Evolutionary conservation across 768 basidiomycete genomes (phyloP).

Genomic region (Agaricus blazei): DNA sequence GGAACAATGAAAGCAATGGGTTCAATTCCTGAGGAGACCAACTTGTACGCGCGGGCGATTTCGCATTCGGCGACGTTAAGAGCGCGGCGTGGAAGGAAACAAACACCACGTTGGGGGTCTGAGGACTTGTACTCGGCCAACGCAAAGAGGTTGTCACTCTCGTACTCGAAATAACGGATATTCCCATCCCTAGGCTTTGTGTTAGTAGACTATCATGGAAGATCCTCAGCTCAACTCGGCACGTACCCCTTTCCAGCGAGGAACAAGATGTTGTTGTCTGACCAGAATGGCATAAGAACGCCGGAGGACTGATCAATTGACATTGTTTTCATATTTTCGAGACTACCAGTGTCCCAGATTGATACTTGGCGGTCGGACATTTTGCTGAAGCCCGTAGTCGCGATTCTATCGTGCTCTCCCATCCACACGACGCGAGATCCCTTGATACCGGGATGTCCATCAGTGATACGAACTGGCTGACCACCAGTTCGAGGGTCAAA

Average conservation of each 20-base stretch:
- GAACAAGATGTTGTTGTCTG: slow-evolving; percentile 89
- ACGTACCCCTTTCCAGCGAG: slow-evolving; percentile 88
- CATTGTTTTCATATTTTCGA: slow-evolving; percentile 73
- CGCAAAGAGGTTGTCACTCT: slow-evolving; percentile 72
- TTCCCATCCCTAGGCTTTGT: slow-evolving; percentile 75
- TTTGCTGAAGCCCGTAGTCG: slow-evolving; percentile 94
- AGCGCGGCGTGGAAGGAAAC: slow-evolving; percentile 90
- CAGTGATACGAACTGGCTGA: slow-evolving; percentile 76
- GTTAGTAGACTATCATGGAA: background rate
- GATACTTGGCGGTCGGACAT: slow-evolving; percentile 92
- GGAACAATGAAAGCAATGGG: slow-evolving; percentile 96
- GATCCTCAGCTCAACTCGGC: background rate
- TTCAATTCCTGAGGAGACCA: slow-evolving; percentile 68
- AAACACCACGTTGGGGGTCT: slow-evolving; percentile 95
- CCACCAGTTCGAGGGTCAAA: slow-evolving; percentile 86
- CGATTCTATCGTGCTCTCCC: slow-evolving; percentile 83
- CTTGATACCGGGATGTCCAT: slow-evolving; percentile 93
- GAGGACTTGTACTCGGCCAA: slow-evolving; percentile 83
- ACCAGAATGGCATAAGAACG: slow-evolving; percentile 97
- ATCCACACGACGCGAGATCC: slow-evolving; percentile 87
- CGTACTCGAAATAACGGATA: slow-evolving; percentile 96
- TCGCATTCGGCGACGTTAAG: slow-evolving; percentile 90
- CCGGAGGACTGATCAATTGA: slow-evolving; percentile 88
- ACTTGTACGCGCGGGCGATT: slow-evolving; percentile 92
- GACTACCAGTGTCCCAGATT: slow-evolving; percentile 82